Evolutionary conservation across 2,329 filamentous ascomycete genomes (phyloP).

Genomic region (Westerdykella ornata): DNA sequence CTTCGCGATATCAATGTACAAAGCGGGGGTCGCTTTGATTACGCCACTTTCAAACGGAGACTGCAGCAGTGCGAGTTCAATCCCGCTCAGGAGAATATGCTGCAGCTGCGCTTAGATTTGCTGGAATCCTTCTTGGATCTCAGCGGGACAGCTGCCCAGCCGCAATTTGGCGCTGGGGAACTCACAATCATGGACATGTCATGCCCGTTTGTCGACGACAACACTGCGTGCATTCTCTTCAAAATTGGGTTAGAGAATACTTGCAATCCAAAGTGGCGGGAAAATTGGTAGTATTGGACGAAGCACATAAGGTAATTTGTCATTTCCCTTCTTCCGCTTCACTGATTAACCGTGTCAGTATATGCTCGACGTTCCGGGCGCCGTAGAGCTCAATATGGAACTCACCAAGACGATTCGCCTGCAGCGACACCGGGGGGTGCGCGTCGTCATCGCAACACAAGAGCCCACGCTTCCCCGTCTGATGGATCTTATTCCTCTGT

Average conservation of each 20-base stretch:
- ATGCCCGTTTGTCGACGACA: constrained; percentile 61
- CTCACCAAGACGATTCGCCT: constrained; percentile 59
- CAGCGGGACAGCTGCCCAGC: constrained; percentile 6
- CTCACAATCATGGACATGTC: constrained; percentile 66
- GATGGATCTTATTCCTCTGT: constrained; percentile 61
- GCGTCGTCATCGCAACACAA: constrained; percentile 68
- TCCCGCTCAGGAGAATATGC: constrained; percentile 45
- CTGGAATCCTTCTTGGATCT: constrained; percentile 58
- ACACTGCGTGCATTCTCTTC: constrained; percentile 65
- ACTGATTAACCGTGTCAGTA: constrained; percentile 39
- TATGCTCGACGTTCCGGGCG: constrained; percentile 50
- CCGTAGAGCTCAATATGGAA: constrained; percentile 55
- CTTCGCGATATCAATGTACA: constrained; percentile 50
- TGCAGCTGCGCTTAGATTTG: constrained; percentile 55
- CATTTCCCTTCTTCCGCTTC: not conserved
- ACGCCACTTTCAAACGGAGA: constrained; percentile 28
- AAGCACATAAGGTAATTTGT: constrained; percentile 61
- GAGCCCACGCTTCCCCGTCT: constrained; percentile 60
- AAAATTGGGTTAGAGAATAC: constrained; percentile 64
- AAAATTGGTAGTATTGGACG: constrained; percentile 63
- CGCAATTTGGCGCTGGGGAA: constrained; percentile 38
- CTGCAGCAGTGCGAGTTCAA: constrained; percentile 14
- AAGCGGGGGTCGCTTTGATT: constrained; percentile 48
- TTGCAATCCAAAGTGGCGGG: constrained; percentile 44
- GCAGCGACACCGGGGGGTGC: constrained; percentile 61